Base-by-base conservation (phyloP, 495 filamentous ascomycete species). In the Daldinia childiae region DNA sequence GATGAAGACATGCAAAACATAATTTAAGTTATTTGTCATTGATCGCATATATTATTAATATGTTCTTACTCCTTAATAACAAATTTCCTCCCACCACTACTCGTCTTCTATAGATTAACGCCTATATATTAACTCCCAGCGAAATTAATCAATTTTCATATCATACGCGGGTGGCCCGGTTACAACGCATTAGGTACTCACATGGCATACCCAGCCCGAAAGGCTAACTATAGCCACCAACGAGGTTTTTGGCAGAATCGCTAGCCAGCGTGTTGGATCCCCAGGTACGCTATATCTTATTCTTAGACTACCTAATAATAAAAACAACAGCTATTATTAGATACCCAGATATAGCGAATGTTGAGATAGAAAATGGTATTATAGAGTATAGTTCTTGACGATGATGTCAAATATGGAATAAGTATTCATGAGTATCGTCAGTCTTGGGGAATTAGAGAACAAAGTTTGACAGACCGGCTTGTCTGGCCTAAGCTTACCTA, bases 101-200 rank as follows among this genome's bases (percentile, higher is more conserved):
- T 24, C 3, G 14, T 54, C 50, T 54, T 30, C 50, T 30, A 54
- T 54, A 54, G 26, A 54, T 54, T 54, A 54, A 54, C 17, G 3
- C 11, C 19, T 11, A 24, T 48, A 48, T 24, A 48, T 48, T 41
- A n/a, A 17, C 12, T 26, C 27, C 50, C 19, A 21, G 9, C 24
- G 0, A n/a, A 30, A 30, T 54, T 29, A 54, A 54, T 54, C 21
- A 54, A 54, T 12, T 54, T 27, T 30, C 50, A 6, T 36, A 11
- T 36, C 34, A 36, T 14, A 4, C 4, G 50, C 26, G 50, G 50
- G 14, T 54, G 26, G 15, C 50, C 50, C 50, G 24, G 50, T 54
- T 54, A 30, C 50, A 27, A 29, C 27, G 26, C 50, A 54, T n/a
- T n/a, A n/a, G n/a, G n/a, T 30, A 24, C 26, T 54, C 50, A 30